Base-by-base conservation (phyloP, 83 land plant genomes). In the Picea abies region DNA sequence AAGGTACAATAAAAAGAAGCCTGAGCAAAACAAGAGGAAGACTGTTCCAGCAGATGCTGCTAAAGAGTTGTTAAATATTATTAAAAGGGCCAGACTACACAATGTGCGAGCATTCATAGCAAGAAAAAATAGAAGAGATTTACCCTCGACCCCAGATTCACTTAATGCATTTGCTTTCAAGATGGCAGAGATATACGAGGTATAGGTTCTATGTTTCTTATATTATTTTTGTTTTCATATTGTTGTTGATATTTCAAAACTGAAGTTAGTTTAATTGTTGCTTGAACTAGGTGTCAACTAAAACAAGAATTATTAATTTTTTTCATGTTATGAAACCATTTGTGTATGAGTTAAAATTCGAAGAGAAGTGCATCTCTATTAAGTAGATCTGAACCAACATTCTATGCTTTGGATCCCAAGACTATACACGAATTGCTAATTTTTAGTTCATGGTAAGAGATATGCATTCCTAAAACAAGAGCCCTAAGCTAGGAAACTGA, bases 141-240 rank as follows among this genome's bases (percentile, higher is more conserved):
- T 41, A 41, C 44, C 81, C n/a, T 19, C 1, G 11, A 5, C 29
- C 25, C 66, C 81, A 6, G 20, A 29, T 32, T 10, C 35, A 35
- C 66, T 79, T 41, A 5, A 41, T 41, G 44, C 44, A 41, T 41
- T 63, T 60, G 66, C 22, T 79, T 79, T 79, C 49, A 79, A 32
- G 66, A 60, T 79, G 63, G 81, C 81, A 44, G 25, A 60, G 15
- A 60, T 79, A 32, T 79, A 61, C 32, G 81, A 79, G 81, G 81
- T 79, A 17, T 9, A 61, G 14, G 37, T 11, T 63, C 8, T 79
- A 60, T 63, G 35, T 79, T 66, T 58, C 26, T 35, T 35, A 5
- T 32, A 61, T 35, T 15, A 61, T 29, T 20, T 29, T 49, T 49
- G 60, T 47, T 47, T 22, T 22, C 10, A 12, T 49, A 75, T 49